Conservation (phyloP, 1,284 basidiomycete species). For the Leccinum subspadiceum region DNA sequence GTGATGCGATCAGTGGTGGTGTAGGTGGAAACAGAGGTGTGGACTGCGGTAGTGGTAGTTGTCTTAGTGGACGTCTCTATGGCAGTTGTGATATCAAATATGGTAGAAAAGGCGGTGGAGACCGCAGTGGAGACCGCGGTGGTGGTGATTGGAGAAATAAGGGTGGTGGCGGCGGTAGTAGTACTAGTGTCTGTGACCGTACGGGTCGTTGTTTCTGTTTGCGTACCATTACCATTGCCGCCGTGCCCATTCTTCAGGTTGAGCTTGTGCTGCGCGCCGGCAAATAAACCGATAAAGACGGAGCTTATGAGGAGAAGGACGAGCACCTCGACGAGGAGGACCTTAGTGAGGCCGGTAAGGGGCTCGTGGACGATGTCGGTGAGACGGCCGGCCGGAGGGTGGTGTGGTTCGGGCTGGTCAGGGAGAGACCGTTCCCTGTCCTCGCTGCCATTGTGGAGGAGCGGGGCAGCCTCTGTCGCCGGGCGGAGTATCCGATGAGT, state of each 20-base stretch:
- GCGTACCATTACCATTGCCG: constrained; percentile 37
- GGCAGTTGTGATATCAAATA: constrained; percentile 34
- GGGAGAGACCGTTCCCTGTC: constrained; percentile 36
- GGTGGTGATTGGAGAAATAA: constrained; percentile 36
- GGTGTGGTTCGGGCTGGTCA: constrained; percentile 22
- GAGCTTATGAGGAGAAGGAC: constrained; percentile 79
- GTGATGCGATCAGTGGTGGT: constrained; percentile 34
- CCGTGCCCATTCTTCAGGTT: constrained; percentile 44
- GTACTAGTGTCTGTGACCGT: constrained; percentile 30
- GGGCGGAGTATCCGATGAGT: constrained; percentile 9
- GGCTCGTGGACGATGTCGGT: constrained; percentile 66
- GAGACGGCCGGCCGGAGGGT: constrained; percentile 50
- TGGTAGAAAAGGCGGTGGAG: constrained; percentile 25
- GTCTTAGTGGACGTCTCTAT: constrained; percentile 34
- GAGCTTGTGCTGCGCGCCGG: constrained; percentile 79
- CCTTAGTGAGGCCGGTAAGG: constrained; percentile 81
- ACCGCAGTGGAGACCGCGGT: constrained; percentile 33
- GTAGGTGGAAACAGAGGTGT: constrained; percentile 38
- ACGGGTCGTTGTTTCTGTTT: constrained; percentile 32
- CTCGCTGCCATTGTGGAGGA: constrained; percentile 45
- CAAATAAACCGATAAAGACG: constrained; percentile 90
- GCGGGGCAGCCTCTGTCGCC: constrained; percentile 51
- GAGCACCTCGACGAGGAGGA: constrained; percentile 75
- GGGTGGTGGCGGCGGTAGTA: constrained; percentile 30
- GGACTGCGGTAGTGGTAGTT: constrained; percentile 36